Conservation (phyloP, 306 rosid genomes). For the Potentilla sterilis region DNA sequence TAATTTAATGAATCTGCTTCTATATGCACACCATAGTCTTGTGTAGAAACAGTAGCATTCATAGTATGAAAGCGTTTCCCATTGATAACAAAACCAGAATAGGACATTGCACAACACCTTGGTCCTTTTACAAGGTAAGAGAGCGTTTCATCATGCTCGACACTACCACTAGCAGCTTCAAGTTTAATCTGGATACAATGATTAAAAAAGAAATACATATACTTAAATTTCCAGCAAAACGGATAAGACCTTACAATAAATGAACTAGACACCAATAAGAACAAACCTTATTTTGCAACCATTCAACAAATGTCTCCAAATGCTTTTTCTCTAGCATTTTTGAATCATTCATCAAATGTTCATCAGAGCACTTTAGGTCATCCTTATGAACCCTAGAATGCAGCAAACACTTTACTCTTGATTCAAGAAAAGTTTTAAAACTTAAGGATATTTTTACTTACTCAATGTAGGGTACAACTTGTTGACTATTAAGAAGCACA, state of each 20-base stretch:
- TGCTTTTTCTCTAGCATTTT: not conserved
- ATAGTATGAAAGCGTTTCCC: not conserved
- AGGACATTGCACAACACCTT: not conserved
- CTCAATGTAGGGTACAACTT: not conserved
- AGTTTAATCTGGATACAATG: not conserved
- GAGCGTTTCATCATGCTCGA: no score
- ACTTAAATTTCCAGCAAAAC: no score
- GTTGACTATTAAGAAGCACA: not conserved
- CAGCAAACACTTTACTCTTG: not conserved
- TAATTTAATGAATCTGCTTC: not conserved
- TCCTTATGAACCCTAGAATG: not conserved
- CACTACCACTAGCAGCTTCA: not conserved
- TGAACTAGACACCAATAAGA: no score
- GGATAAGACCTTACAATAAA: no score
- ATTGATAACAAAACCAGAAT: not conserved
- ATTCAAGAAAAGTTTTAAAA: no score
- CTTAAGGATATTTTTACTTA: not conserved
- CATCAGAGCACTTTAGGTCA: not conserved
- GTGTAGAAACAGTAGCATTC: not conserved
- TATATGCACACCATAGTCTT: not conserved
- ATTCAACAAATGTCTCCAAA: not conserved
- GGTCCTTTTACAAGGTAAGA: constrained; percentile 4
- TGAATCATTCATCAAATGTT: not conserved
- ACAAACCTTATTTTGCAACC: not conserved
- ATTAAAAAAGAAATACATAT: no score